Base-by-base conservation (phyloP, 352 stramenopile genomes). In the Pythium dissotocum region DNA sequence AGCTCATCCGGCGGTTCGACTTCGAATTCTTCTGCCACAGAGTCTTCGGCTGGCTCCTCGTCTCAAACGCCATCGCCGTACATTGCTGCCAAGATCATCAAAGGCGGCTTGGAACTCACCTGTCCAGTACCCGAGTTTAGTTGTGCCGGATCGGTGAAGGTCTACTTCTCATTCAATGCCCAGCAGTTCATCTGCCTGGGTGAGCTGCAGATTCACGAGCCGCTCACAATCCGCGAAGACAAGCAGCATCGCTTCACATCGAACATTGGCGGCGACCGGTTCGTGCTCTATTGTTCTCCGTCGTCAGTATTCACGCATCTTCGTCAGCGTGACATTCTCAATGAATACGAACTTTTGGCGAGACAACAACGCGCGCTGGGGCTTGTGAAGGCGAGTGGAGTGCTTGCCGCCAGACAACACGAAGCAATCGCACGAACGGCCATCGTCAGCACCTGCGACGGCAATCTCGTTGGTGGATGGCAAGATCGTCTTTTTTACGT, bases 121-220 rank as follows among this genome's bases (percentile, higher is more conserved):
- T 88, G 79, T 35, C 52, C 71, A 4, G 77, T 93, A 10, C 84
- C 84, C 0, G 80, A 90, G 8, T 91, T 91, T 54, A 72, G 72
- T 7, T 67, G 60, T 24, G 54, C 72, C 6, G 80, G 80, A 0
- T 40, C 55, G 6, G 75, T 90, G 5, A 49, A 77, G 16, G 79
- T 93, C 18, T 87, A 77, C 35, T 77, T 93, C 38, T 93, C 84
- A 1, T 76, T 83, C 33, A 93, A 93, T 24, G 76, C 84, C 2
- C 84, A 93, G 71, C 82, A 93, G 63, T 93, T 93, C 21, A 67
- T 90, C 12, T 85, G 67, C 44, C 69, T 93, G 1, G 84, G 84
- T 0, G 78, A 83, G 18, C 33, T 93, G 1, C 58, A 79, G 21
- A 76, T 91, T 28, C 84, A 93, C 57, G 73, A 80, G 0, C 68